Conservation (phyloP, 495 filamentous ascomycete genomes). For the Hypoxylon fragiforme region DNA sequence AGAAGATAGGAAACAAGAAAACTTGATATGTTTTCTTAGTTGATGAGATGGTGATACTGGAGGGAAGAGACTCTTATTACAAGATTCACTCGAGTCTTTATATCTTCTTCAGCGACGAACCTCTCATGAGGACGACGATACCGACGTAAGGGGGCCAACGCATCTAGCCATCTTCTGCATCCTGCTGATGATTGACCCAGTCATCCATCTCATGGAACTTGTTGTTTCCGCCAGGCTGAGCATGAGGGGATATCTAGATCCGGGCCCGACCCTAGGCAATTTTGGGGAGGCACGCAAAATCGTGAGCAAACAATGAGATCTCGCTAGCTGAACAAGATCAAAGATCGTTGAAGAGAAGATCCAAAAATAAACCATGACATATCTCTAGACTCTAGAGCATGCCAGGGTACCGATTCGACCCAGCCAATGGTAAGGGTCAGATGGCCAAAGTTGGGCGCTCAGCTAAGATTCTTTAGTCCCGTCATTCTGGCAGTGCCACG, state of each 20-base stretch:
- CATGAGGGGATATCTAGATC: conserved; percentile 6
- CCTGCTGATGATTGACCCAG: not conserved
- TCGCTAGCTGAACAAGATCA: no score
- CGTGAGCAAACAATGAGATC: no score
- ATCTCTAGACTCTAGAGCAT: no score
- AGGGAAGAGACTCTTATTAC: conserved; percentile 1
- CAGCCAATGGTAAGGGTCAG: not conserved
- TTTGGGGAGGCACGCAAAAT: no score
- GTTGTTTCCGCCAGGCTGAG: conserved; percentile 22
- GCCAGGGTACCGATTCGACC: no score
- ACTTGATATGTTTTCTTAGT: conserved; percentile 7
- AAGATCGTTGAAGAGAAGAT: not conserved
- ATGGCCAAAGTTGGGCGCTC: conserved; percentile 8
- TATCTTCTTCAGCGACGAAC: not conserved
- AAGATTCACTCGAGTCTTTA: conserved; percentile 17
- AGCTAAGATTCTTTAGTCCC: conserved; percentile 8
- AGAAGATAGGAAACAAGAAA: conserved; percentile 13
- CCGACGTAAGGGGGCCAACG: conserved; percentile 1
- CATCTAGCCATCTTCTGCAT: not conserved
- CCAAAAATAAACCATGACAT: no score
- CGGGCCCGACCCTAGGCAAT: conserved; percentile 17
- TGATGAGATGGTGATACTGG: conserved; percentile 11
- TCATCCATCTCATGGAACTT: not conserved
- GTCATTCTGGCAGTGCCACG: not conserved
- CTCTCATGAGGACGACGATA: not conserved